These are phyloP conservation scores for Royoungia palumana DNA, from an alignment of 768 basidiomycete species.

Conservation along the genomic window DNA sequence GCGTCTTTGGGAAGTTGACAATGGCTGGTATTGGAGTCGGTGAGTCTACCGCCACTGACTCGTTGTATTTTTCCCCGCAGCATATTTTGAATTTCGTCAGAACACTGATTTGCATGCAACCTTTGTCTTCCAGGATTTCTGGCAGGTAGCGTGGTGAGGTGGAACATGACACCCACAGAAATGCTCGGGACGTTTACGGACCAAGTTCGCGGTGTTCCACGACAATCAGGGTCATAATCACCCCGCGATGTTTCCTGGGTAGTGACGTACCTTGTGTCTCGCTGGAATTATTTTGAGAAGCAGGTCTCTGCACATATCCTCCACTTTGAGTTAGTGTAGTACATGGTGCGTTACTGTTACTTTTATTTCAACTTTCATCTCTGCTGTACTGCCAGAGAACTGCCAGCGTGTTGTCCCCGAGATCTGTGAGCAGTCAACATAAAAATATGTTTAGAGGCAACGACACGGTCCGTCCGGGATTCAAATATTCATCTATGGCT, in stretches of 20 bases:
- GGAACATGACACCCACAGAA: constrained; percentile 28
- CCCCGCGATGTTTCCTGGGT: not conserved
- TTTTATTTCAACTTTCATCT: not conserved
- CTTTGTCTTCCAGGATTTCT: constrained; percentile 21
- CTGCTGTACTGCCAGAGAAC: not conserved
- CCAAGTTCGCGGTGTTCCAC: constrained; percentile 8
- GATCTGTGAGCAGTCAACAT: too few relatives aligned
- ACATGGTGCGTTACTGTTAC: too few relatives aligned
- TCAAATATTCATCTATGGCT: too few relatives aligned
- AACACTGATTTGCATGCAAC: constrained; percentile 8
- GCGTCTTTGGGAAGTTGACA: constrained; percentile 54
- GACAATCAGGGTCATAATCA: constrained; percentile 3
- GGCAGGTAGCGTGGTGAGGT: constrained; percentile 29
- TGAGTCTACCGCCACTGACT: constrained; percentile 32
- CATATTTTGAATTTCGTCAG: too few relatives aligned
- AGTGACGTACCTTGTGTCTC: constrained; percentile 1
- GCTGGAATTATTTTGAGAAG: not conserved
- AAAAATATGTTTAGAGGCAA: too few relatives aligned
- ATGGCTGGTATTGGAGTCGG: constrained; percentile 63
- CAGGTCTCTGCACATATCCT: not conserved
- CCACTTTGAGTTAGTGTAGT: not conserved
- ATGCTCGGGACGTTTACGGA: constrained; percentile 16
- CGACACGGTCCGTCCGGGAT: too few relatives aligned
- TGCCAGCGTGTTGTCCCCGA: too few relatives aligned
- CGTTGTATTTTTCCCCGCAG: not conserved